Evolutionary conservation across 140 eudicot species (phyloP), one percentile per base, ranked within the genome.

Genomic region (Oenanthe javanica): DNA sequence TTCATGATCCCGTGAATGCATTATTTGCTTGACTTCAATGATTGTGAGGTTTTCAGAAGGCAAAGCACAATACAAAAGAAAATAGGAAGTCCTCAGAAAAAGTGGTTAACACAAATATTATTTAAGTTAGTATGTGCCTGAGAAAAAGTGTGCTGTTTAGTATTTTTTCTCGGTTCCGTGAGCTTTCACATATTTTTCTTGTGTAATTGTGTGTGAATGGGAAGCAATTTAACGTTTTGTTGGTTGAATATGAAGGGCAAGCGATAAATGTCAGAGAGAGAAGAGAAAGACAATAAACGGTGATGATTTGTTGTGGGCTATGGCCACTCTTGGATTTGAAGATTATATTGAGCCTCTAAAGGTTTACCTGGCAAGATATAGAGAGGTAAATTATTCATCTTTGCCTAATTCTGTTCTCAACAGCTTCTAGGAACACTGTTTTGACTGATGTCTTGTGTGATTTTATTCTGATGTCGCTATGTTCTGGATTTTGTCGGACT

Each of bases 201-300:
- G 77, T 72, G 54, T 9, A 8, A 19, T n/a, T 43, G 31, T 83
- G 82, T 9, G 5, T 27, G 9, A 16, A 15, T 69, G 16, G 70
- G 74, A 38, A 72, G 45, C 21, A n/a, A 72, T 83, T 13, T 12
- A 79, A 12, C 43, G 76, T 72, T 72, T 59, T 82, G 10, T 54
- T 67, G 36, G 48, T 83, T 87, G 63, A 75, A 81, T 75, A 50
- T 84, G 46, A 31, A 93, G 97, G 91, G 97, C 97, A 10, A 93
- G 97, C 49, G 97, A 93, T 57, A 93, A 93, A 88, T 93, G 97
- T 80, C 97, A 89, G 88, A 93, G 88, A 91, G 88, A 93, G 84
- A 93, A 93, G 84, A 89, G 97, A 85, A 93, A 93, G 91, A 93
- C 97, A 0, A 87, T 93, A 48, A 93, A 91, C 66, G 97, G 97